Conservation (phyloP, 805 yeast genomes). For the Saturnispora besseyi region DNA sequence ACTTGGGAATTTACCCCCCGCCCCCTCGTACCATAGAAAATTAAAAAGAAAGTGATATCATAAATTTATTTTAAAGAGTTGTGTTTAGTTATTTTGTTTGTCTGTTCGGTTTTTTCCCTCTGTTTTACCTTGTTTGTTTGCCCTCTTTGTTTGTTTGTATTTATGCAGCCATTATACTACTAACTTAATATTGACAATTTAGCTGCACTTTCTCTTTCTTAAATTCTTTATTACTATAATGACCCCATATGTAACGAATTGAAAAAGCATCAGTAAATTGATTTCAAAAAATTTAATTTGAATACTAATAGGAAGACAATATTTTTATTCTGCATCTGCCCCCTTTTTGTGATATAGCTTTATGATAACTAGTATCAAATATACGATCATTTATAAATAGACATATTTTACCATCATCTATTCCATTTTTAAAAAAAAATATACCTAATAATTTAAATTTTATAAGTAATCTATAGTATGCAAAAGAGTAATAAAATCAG, state of each 20-base stretch:
- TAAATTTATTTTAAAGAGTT: neutral
- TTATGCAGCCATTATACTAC: neutral
- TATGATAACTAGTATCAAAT: neutral
- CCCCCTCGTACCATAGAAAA: neutral
- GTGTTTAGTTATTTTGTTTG: neutral
- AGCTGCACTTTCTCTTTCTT: neutral
- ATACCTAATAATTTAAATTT: neutral
- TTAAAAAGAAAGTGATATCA: neutral
- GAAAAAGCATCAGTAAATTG: neutral
- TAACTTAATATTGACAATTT: neutral
- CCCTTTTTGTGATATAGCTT: neutral
- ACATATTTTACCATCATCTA: neutral
- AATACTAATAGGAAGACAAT: neutral
- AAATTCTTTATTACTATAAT: neutral
- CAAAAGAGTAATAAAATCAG: neutral
- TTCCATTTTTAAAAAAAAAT: no score
- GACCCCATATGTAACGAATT: neutral
- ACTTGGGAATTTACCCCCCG: neutral
- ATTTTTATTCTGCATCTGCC: neutral
- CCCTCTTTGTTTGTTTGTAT: neutral
- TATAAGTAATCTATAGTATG: neutral
- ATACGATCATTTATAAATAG: neutral
- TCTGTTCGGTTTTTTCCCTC: conserved; percentile 2
- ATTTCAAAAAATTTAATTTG: neutral
- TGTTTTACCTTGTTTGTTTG: conserved; percentile 5